These are phyloP conservation scores for Phytophthora hibernalis DNA, from an alignment of 352 stramenopile genomes.

Conservation along the genomic window DNA sequence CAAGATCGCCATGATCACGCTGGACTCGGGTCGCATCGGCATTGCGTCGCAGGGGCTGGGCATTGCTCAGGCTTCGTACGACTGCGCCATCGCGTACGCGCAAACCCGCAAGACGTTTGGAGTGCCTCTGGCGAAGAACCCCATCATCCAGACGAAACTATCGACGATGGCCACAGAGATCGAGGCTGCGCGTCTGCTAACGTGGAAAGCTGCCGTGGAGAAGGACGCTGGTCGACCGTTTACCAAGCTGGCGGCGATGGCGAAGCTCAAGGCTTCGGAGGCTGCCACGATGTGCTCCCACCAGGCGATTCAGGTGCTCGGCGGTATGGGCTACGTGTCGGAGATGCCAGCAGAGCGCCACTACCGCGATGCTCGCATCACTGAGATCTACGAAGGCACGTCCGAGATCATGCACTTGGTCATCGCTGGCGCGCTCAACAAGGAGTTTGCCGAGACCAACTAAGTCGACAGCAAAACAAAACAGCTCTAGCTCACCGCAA, in stretches of 20 bases:
- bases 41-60: constrained; percentile 95
- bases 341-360: constrained; percentile 98
- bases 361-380: constrained; percentile 98
- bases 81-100: constrained; percentile 96
- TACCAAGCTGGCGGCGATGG: constrained; percentile 96
- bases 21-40: constrained; percentile 95
- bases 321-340: constrained; percentile 95
- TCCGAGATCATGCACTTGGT: constrained; percentile 98
- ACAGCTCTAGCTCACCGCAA: background rate
- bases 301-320: constrained; percentile 96
- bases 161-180: constrained; percentile 93
- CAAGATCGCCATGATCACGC: constrained; percentile 93
- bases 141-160: constrained; percentile 93
- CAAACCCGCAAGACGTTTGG: constrained; percentile 95
- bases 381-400: constrained; percentile 98
- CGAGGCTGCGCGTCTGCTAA: constrained; percentile 93
- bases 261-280: constrained; percentile 96
- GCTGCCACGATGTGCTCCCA: constrained; percentile 96
- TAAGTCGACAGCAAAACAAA: constrained; percentile 22
- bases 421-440: constrained; percentile 95
- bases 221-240: constrained; percentile 93
- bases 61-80: constrained; percentile 96
- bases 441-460: constrained; percentile 91
- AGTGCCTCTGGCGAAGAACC: constrained; percentile 91
- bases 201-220: constrained; percentile 93